Conservation (phyloP, 169 alveolate genomes). For the Cyclospora cayetanensis region DNA sequence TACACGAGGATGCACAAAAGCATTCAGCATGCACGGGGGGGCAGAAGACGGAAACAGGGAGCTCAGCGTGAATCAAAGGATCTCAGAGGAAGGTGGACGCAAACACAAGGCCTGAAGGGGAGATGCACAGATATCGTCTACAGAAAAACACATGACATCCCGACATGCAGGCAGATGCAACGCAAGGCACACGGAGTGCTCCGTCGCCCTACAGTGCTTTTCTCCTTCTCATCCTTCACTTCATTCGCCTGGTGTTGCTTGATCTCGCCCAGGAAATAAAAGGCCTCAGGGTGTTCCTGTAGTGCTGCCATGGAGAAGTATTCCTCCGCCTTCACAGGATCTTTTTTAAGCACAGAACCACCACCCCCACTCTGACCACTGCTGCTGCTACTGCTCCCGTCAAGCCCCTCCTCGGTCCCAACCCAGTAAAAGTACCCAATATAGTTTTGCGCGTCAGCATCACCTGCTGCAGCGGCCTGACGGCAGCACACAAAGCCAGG, state of each 20-base stretch:
- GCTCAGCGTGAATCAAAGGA: too few species aligned
- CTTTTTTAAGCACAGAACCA: background rate
- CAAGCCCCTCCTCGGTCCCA: background rate
- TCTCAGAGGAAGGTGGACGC: too few species aligned
- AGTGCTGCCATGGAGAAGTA: slow-evolving; percentile 37
- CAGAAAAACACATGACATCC: too few species aligned
- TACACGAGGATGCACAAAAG: too few species aligned
- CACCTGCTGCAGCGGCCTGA: slow-evolving; percentile 29
- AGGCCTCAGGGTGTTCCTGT: slow-evolving; percentile 38
- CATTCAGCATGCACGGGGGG: too few species aligned
- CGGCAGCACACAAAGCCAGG: background rate
- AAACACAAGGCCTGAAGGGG: too few species aligned
- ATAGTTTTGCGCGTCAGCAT: slow-evolving; percentile 33
- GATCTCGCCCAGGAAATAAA: slow-evolving; percentile 48
- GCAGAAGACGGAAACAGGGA: too few species aligned
- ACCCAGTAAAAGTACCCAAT: slow-evolving; percentile 36
- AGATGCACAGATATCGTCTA: too few species aligned
- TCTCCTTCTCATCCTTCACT: background rate
- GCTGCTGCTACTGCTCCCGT: background rate
- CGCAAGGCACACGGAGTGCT: too few species aligned
- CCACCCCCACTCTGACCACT: background rate
- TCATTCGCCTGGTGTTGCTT: background rate
- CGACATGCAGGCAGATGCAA: too few species aligned
- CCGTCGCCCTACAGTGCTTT: background rate
- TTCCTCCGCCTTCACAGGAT: background rate